phyloP scores from a whole-genome alignment of 208 protist genomes.

The Endotrypanum monterogeii region DNA sequence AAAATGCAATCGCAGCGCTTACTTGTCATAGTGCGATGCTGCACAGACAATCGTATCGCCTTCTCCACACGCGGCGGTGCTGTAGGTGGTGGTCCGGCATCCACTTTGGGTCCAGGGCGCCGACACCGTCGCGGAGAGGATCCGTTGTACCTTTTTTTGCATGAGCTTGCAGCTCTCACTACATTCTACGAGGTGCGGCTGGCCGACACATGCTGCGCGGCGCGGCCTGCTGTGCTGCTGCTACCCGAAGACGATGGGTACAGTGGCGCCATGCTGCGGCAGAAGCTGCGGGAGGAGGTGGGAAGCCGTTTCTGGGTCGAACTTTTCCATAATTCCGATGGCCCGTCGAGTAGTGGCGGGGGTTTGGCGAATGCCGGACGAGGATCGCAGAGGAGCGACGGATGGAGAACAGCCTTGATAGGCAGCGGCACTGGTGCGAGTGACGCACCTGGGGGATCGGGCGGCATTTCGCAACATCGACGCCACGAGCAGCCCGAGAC shows the following conservation, averaged over 20 bases:
- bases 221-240: conserved; percentile 60
- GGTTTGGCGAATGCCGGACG: neutral
- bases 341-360: neutral
- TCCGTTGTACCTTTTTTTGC: conserved; percentile 52
- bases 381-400: neutral
- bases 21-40: conserved; percentile 62
- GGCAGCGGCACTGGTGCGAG: conserved; percentile 6
- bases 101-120: conserved; percentile 14
- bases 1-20: conserved; percentile 28
- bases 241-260: conserved; percentile 75
- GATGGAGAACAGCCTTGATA: conserved; percentile 2
- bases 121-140: conserved; percentile 36
- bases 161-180: conserved; percentile 55
- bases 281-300: conserved; percentile 44
- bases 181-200: conserved; percentile 49
- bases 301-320: conserved; percentile 53
- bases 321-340: conserved; percentile 36
- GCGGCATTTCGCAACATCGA: neutral
- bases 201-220: conserved; percentile 6
- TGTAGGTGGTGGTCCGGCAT: neutral
- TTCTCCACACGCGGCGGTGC: conserved; percentile 18
- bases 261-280: conserved; percentile 50
- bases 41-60: conserved; percentile 37
- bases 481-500: conserved; percentile 15
- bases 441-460: neutral